A percentile compares a stretch with the other conserved stretches of the same genome.
phyloP scores from a whole-genome alignment of 1,139 yeast species.

The Yamadazyma blattariae region DNA sequence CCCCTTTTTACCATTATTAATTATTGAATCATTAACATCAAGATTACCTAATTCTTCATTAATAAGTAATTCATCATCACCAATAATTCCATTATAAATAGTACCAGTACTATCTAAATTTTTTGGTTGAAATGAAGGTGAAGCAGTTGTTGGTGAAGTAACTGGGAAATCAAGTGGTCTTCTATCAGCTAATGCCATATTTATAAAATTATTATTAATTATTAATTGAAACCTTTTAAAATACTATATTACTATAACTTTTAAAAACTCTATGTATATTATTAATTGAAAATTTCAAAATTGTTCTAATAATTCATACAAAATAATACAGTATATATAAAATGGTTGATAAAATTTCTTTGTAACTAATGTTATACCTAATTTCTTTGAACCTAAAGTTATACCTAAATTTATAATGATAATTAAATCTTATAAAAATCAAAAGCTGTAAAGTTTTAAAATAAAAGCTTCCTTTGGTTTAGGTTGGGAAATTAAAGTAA shows the following conservation, averaged over 20 bases:
- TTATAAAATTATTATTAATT: neutral
- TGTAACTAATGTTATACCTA: too few species aligned
- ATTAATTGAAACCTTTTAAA: neutral
- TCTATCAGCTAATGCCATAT: constrained; percentile 62
- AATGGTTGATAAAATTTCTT: neutral
- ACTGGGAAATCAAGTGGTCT: constrained; percentile 50
- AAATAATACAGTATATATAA: neutral
- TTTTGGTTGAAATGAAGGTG: constrained; percentile 47
- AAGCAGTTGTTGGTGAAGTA: constrained; percentile 35
- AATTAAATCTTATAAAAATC: constrained; percentile 16
- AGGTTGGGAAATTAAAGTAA: too few species aligned
- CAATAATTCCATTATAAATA: constrained; percentile 1
- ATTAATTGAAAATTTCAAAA: too few species aligned
- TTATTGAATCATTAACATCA: constrained; percentile 4
- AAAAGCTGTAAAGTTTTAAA: too few species aligned
- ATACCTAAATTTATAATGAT: constrained; percentile 14
- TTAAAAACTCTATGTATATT: too few species aligned
- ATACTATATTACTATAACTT: too few species aligned
- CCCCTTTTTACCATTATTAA: neutral
- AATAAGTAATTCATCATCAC: constrained; percentile 1
- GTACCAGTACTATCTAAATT: constrained; percentile 23
- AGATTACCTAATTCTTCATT: constrained; percentile 2
- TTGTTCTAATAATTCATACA: too few species aligned
- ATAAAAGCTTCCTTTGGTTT: too few species aligned
- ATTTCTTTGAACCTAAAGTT: too few species aligned